Percentiles rank a stretch among this genome's conserved stretches.
Evolutionary conservation across 2,329 filamentous ascomycete species (phyloP).

Genomic region (Neonectria ditissima): DNA sequence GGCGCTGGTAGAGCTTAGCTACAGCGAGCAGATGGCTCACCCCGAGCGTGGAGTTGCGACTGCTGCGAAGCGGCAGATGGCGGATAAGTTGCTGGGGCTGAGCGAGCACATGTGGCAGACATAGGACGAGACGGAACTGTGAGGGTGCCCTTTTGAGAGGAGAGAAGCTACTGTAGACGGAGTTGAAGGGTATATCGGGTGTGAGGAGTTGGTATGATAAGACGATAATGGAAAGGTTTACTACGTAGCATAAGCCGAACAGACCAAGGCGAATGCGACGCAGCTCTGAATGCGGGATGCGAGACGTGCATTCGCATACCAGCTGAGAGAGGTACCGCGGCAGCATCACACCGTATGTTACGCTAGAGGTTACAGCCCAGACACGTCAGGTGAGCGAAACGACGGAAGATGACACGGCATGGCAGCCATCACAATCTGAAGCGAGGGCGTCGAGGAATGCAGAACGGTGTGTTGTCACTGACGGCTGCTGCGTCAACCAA

Average conservation of each 20-base stretch:
- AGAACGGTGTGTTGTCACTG: slow-evolving; percentile 1
- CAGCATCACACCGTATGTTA: neutral
- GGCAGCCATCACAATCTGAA: neutral
- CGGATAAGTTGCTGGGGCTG: slow-evolving; percentile 75
- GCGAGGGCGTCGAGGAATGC: neutral
- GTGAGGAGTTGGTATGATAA: slow-evolving; percentile 19
- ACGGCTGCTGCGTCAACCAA: slow-evolving; percentile 5
- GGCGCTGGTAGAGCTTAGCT: slow-evolving; percentile 73
- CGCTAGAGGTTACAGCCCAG: neutral
- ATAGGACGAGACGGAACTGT: slow-evolving; percentile 20
- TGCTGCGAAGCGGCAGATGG: slow-evolving; percentile 76
- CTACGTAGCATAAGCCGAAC: too few species aligned
- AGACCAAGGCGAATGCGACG: slow-evolving; percentile 2
- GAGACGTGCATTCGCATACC: neutral
- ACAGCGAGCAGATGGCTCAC: slow-evolving; percentile 74
- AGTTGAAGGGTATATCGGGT: slow-evolving; percentile 24
- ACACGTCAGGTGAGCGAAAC: neutral
- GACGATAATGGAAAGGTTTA: slow-evolving; percentile 14
- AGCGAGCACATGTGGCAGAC: slow-evolving; percentile 80
- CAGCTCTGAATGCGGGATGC: neutral
- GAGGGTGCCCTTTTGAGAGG: neutral
- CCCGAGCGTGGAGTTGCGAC: slow-evolving; percentile 75
- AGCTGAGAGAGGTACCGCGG: neutral
- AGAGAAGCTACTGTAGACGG: slow-evolving; percentile 23
- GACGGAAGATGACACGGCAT: neutral